Percentiles rank a stretch among this genome's conserved stretches.
Evolutionary conservation across 805 yeast species (phyloP).

Genomic region (Candida yuanshanica): DNA sequence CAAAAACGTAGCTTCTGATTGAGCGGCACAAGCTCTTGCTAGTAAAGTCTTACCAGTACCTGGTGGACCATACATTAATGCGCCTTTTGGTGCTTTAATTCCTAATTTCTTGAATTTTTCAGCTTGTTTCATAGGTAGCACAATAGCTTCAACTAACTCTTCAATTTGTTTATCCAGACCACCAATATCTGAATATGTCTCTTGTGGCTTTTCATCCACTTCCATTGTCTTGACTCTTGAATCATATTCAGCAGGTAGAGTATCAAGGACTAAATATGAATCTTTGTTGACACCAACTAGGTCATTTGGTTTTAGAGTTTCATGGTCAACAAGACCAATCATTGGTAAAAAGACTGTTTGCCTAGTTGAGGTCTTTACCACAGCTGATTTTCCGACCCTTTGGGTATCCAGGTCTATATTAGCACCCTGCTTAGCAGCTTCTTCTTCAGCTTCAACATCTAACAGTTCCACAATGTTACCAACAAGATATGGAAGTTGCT

Average conservation of each 20-base stretch:
- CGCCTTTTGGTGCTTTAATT: constrained; percentile 97
- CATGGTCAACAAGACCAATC: constrained; percentile 92
- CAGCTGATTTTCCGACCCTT: constrained; percentile 94
- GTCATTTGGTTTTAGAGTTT: constrained; percentile 92
- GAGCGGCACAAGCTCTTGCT: constrained; percentile 99
- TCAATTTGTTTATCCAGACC: constrained; percentile 98
- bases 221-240: constrained; percentile 99
- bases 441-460: constrained; percentile 80
- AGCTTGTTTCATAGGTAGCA: constrained; percentile 96
- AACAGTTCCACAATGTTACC: constrained; percentile 94
- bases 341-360: constrained; percentile 96
- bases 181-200: constrained; percentile 95
- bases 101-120: constrained; percentile 93
- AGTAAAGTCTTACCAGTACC: constrained; percentile 97
- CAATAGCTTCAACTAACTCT: constrained; percentile 97
- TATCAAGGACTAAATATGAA: constrained; percentile 87
- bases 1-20: constrained; percentile 93
- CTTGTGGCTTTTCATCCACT: constrained; percentile 98
- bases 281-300: constrained; percentile 97
- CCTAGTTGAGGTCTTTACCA: constrained; percentile 93
- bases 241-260: constrained; percentile 95
- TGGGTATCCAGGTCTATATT: constrained; percentile 90
- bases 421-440: constrained; percentile 84
- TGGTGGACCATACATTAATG: constrained; percentile 98
- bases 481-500: constrained; percentile 91